Base-by-base conservation (phyloP, 495 filamentous ascomycete genomes). In the Tuber magnatum region DNA sequence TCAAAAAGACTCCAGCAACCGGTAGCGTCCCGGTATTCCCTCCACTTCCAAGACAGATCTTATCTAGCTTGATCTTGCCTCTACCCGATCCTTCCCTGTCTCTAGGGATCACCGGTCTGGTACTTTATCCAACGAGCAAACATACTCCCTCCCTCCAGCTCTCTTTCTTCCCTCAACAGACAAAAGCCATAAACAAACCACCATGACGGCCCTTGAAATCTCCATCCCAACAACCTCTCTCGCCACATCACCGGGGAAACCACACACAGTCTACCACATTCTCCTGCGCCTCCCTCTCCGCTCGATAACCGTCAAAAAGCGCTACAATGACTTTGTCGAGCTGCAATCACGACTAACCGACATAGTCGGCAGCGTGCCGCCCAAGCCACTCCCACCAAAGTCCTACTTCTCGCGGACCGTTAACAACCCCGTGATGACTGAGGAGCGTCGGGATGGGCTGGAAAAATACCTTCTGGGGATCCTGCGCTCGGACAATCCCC, bases 191-290 rank as follows among this genome's bases (percentile, higher is more conserved):
- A 35, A 35, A 18, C 56, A 35, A 18, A 28, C 42, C 73, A 56
- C 40, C 71, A 90, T 93, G 18, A 88, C 73, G n/a, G 22, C 88
- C 46, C 86, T 92, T 81, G 91, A 94, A 77, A 92, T 97, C 84
- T 88, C 91, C 75, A 94, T 97, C 83, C 93, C 93, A 42, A 89
- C 86, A 44, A 91, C 92, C 16, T 90, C 88, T 74, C 85, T 91
- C 71, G 86, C 88, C 71, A 83, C 85, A 22, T 85, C 86, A 68
- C 86, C 85, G 44, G 84, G 86, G 41, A 95, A 94, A 80, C 90
- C 93, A 1, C 93, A 91, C 86, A 98, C 95, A 1, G 85, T 92
- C 84, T 99, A 98, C 87, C 93, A 95, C 86, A 93, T 98, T 83
- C 91, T 90, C 46, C 87, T 97, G 78, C 91, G 92, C 75, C 90